Evolutionary conservation across 2,329 filamentous ascomycete genomes (phyloP).

Genomic region (Onygena corvina): DNA sequence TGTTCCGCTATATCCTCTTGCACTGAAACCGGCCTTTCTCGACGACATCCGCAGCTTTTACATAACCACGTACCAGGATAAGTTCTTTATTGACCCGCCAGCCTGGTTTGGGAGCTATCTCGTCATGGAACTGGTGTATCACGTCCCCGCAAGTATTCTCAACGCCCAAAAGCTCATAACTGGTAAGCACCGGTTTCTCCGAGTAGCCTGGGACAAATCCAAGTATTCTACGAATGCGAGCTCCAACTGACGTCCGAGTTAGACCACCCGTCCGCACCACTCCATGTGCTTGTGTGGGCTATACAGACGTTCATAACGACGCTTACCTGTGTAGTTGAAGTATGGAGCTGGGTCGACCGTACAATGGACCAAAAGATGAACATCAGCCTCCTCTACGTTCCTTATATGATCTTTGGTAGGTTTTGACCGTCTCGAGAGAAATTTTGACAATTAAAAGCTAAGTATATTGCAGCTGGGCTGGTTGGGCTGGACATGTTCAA

Average conservation of each 20-base stretch:
- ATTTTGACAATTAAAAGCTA: background rate
- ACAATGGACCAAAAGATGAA: slow-evolving; percentile 37
- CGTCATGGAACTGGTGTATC: slow-evolving; percentile 49
- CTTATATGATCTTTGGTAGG: slow-evolving; percentile 46
- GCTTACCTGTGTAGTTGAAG: slow-evolving; percentile 50
- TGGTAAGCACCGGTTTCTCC: slow-evolving; percentile 27
- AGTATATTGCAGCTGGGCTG: slow-evolving; percentile 22
- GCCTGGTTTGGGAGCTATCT: slow-evolving; percentile 48
- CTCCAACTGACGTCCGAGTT: background rate
- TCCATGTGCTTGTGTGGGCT: slow-evolving; percentile 50
- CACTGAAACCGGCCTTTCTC: slow-evolving; percentile 41
- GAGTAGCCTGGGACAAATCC: background rate
- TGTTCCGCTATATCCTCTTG: slow-evolving; percentile 45
- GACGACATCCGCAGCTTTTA: slow-evolving; percentile 44
- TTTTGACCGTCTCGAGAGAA: slow-evolving; percentile 12
- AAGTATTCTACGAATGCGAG: background rate
- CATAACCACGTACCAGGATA: slow-evolving; percentile 49
- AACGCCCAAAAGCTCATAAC: slow-evolving; percentile 43
- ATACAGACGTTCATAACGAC: slow-evolving; percentile 51
- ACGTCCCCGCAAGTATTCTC: slow-evolving; percentile 51
- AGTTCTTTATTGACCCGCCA: slow-evolving; percentile 49
- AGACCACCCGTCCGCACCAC: slow-evolving; percentile 47
- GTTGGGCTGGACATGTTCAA: slow-evolving; percentile 31
- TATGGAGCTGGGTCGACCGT: slow-evolving; percentile 44
- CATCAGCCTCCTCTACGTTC: slow-evolving; percentile 44